Base-by-base conservation (phyloP, 202 grass and related monocot genomes). In the Sporobolus alterniflorus region DNA sequence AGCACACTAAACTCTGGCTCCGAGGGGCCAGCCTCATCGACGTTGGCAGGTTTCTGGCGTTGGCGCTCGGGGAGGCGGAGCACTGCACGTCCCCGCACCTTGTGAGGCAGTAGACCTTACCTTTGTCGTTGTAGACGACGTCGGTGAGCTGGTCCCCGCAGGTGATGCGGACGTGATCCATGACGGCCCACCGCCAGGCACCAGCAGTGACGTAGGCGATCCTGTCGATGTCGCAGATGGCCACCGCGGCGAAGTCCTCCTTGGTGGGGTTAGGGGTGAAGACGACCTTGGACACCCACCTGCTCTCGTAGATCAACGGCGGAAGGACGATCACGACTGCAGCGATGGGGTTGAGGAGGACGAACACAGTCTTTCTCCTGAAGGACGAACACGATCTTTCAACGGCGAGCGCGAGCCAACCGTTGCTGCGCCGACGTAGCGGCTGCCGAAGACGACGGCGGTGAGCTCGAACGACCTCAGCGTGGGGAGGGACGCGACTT, bases 81-180 rank as follows among this genome's bases (percentile, higher is more conserved):
- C 78, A 90, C 31, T 82, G 78, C 31, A 90, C 88, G 78, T 90
- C 88, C 18, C 88, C 88, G 9, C 79, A 86, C 67, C 84, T 85
- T 13, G 88, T 73, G 83, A 90, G 88, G 88, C 88, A 90, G 73
- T 86, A 90, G 20, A 90, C 88, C 59, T 85, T 90, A 90, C 88
- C 83, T 82, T 82, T 82, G 42, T 90, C 88, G 10, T 75, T 25
- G 78, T 86, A 90, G 15, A 90, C 83, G 67, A 90, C 83, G 49
- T 90, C 88, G 31, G 83, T 74, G 78, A 90, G 88, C 73, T 90
- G 88, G 52, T 90, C 88, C 0, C 83, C 88, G 41, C 17, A n/a
- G 59, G 50, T 22, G 11, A 90, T 57, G 67, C 66, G 83, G 20
- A 86, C 83, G 31, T 78, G 83, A 0, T 86, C 78, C 25, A 90